Evolutionary conservation across 83 land plant genomes (phyloP).

Genomic region (Picea abies): DNA sequence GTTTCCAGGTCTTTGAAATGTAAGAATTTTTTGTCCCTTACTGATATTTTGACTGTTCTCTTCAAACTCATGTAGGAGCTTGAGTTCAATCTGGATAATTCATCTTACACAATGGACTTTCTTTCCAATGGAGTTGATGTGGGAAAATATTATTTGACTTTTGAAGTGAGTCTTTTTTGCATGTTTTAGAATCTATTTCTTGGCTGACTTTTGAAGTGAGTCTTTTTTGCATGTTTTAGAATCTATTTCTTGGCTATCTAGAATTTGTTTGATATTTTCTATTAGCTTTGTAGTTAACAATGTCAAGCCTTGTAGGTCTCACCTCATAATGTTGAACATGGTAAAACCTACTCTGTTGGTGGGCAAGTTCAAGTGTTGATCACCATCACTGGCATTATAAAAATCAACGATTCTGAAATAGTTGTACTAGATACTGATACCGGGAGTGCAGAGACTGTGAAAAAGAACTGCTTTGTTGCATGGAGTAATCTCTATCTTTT

Average conservation of each 20-base stretch:
- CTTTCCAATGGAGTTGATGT: slow-evolving; percentile 50
- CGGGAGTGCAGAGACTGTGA: slow-evolving; percentile 43
- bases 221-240: not conserved
- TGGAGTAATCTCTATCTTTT: not conserved
- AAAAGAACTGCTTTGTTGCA: slow-evolving; percentile 35
- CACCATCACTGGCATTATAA: slow-evolving; percentile 51
- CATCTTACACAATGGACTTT: slow-evolving; percentile 37
- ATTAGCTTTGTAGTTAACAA: not conserved
- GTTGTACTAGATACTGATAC: slow-evolving; percentile 61
- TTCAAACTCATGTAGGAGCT: slow-evolving; percentile 30
- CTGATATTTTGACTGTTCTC: not conserved
- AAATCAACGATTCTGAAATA: slow-evolving; percentile 52
- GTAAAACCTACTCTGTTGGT: slow-evolving; percentile 51
- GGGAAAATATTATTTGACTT: slow-evolving; percentile 53
- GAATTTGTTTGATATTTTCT: not conserved
- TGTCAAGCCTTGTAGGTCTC: slow-evolving; percentile 31
- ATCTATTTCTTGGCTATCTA: not conserved
- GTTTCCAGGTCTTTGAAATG: too few relatives aligned
- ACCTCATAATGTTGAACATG: slow-evolving; percentile 46
- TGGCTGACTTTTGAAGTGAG: slow-evolving; percentile 64
- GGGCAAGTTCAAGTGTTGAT: slow-evolving; percentile 31
- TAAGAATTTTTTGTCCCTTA: too few relatives aligned
- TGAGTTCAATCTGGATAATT: slow-evolving; percentile 33
- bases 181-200: slow-evolving; percentile 12
- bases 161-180: slow-evolving; percentile 41